These are phyloP conservation scores for Eucalyptus lansdowneana DNA, from an alignment of 345 rosid genomes.

Conservation along the genomic window DNA sequence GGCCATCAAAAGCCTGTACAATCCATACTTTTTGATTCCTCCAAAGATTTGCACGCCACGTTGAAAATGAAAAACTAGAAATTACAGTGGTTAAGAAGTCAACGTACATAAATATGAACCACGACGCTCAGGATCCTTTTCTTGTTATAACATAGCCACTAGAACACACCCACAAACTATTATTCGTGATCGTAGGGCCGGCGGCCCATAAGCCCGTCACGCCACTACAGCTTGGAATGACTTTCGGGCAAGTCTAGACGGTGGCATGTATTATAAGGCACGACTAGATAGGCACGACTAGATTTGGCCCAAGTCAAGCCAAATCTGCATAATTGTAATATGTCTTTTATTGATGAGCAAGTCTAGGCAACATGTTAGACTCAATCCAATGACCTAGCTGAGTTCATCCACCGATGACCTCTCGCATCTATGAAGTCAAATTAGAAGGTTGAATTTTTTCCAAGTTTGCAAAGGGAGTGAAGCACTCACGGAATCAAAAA, in stretches of 20 bases:
- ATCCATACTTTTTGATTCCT: not conserved
- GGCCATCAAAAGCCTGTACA: not conserved
- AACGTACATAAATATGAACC: not conserved
- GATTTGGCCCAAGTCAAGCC: not conserved
- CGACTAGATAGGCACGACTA: not conserved
- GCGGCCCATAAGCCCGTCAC: not conserved
- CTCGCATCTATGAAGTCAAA: not conserved
- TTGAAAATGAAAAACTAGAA: not conserved
- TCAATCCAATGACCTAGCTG: not conserved
- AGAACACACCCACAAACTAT: not conserved
- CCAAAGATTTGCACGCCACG: not conserved
- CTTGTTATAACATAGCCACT: not conserved
- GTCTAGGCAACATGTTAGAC: not conserved
- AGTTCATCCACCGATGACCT: not conserved
- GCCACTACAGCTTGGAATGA: not conserved
- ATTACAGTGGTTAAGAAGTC: not conserved
- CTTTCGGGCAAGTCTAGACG: not conserved
- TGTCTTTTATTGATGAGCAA: not conserved
- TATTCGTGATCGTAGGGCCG: fast-evolving
- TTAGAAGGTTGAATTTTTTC: not conserved
- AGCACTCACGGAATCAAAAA: fast-evolving
- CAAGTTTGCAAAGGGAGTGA: not conserved
- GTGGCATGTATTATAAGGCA: not conserved
- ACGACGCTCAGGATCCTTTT: not conserved
- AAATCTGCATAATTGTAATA: not conserved